These are phyloP conservation scores for Gynandropsis gynandra DNA, from an alignment of 345 rosid species.

Conservation along the genomic window DNA sequence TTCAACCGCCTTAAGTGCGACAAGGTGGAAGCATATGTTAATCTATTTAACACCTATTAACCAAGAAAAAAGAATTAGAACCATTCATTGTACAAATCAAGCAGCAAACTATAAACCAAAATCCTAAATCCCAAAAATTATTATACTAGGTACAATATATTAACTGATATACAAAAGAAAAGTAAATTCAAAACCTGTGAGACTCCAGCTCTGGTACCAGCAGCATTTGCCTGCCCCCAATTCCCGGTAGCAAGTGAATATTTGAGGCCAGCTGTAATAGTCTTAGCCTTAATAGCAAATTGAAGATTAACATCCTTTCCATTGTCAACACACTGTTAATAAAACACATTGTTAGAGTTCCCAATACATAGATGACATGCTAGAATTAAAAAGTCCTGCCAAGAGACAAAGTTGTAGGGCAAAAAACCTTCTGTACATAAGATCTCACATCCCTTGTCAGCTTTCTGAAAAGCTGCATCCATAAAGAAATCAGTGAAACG, in stretches of 20 bases:
- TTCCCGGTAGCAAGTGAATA: constrained; percentile 98
- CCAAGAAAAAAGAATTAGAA: constrained; percentile 10
- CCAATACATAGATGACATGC: constrained; percentile 18
- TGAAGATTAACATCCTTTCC: constrained; percentile 97
- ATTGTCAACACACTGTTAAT: constrained; percentile 84
- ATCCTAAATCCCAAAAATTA: constrained; percentile 8
- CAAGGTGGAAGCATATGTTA: constrained; percentile 91
- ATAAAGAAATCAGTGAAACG: constrained; percentile 10
- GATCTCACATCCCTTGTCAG: constrained; percentile 87
- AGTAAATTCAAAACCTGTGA: constrained; percentile 59
- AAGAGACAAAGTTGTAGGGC: constrained; percentile 13
- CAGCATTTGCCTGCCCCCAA: constrained; percentile 99
- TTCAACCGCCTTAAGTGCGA: constrained; percentile 93
- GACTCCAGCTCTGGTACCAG: constrained; percentile 99
- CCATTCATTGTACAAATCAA: not conserved
- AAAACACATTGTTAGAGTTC: constrained; percentile 16
- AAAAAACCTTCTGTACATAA: constrained; percentile 90
- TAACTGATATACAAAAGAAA: not conserved
- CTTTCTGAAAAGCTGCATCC: constrained; percentile 85
- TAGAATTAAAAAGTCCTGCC: not conserved
- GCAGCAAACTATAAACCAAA: constrained; percentile 6
- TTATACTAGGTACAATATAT: constrained; percentile 10
- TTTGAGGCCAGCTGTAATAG: constrained; percentile 94
- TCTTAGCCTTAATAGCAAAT: constrained; percentile 94
- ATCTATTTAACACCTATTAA: constrained; percentile 78